phyloP scores from a whole-genome alignment of 345 rosid genomes.

The Xanthoceras sorbifolium region DNA sequence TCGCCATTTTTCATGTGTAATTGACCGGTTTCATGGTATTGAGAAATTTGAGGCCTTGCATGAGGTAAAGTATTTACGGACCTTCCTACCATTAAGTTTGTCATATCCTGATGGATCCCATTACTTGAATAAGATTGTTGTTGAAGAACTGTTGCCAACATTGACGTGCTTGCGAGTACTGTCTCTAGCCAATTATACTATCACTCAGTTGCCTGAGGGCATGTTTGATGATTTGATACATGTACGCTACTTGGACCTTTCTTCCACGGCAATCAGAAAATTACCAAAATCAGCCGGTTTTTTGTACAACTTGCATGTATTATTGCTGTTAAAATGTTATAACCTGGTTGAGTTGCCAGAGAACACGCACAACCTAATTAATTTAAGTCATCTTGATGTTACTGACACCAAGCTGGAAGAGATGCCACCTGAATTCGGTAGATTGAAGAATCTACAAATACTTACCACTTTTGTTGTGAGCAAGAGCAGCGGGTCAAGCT shows the following conservation, averaged over 20 bases:
- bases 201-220: slow-evolving; percentile 22
- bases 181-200: slow-evolving; percentile 32
- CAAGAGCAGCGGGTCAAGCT: slow-evolving; percentile 26
- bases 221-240: slow-evolving; percentile 39
- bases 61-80: slow-evolving; percentile 35
- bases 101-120: slow-evolving; percentile 32
- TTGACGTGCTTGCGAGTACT: slow-evolving; percentile 39
- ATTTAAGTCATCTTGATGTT: slow-evolving; percentile 40
- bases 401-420: slow-evolving; percentile 34
- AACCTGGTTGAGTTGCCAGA: slow-evolving; percentile 38
- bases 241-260: slow-evolving; percentile 37
- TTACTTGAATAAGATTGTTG: slow-evolving; percentile 38
- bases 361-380: slow-evolving; percentile 32
- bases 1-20: slow-evolving; percentile 39
- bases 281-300: slow-evolving; percentile 35
- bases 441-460: slow-evolving; percentile 35
- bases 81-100: slow-evolving; percentile 41
- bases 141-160: slow-evolving; percentile 22
- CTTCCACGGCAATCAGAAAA: slow-evolving; percentile 24
- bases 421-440: slow-evolving; percentile 39
- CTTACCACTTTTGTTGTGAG: slow-evolving; percentile 35
- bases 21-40: slow-evolving; percentile 28
- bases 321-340: slow-evolving; percentile 33
- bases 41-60: slow-evolving; percentile 35
- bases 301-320: slow-evolving; percentile 39